phyloP scores from a whole-genome alignment of 2,329 filamentous ascomycete species.

The Lecanicillium sp. region DNA sequence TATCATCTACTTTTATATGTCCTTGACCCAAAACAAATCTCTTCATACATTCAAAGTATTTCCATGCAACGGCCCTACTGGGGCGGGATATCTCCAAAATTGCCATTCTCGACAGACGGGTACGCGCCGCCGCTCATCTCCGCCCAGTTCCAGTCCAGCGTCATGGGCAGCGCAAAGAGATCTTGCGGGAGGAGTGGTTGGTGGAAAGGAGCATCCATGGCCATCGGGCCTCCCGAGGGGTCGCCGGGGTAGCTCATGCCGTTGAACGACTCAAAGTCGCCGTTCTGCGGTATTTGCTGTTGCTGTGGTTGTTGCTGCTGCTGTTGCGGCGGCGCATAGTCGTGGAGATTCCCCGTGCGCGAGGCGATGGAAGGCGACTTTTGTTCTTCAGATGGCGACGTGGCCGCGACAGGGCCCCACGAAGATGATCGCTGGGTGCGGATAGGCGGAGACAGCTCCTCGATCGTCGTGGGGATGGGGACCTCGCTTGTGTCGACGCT shows the following conservation, averaged over 20 bases:
- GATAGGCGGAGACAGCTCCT: conserved; percentile 25
- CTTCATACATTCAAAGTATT: not conserved
- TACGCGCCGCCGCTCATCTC: conserved; percentile 62
- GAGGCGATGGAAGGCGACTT: conserved; percentile 5
- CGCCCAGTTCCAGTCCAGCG: conserved; percentile 80
- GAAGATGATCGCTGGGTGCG: conserved; percentile 21
- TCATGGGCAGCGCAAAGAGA: conserved; percentile 93
- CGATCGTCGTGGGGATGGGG: conserved; percentile 16
- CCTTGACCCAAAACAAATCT: no score
- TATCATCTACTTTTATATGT: not conserved
- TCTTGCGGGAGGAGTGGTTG: conserved; percentile 90
- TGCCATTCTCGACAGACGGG: conserved; percentile 58
- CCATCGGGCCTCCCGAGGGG: conserved; percentile 12
- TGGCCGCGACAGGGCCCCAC: conserved; percentile 18
- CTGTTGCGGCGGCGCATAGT: not conserved
- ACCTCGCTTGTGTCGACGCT: conserved; percentile 11
- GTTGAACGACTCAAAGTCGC: conserved; percentile 39
- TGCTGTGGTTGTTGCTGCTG: conserved; percentile 7
- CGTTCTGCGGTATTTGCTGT: conserved; percentile 24
- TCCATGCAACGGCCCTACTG: not conserved
- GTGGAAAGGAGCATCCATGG: conserved; percentile 49
- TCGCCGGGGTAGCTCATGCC: conserved; percentile 35
- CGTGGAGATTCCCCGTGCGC: not conserved
- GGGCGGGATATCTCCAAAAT: conserved; percentile 30
- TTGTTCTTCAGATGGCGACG: conserved; percentile 10